Evolutionary conservation across 441 rosid species (phyloP).

Genomic region (Hypseocharis bilobata): DNA sequence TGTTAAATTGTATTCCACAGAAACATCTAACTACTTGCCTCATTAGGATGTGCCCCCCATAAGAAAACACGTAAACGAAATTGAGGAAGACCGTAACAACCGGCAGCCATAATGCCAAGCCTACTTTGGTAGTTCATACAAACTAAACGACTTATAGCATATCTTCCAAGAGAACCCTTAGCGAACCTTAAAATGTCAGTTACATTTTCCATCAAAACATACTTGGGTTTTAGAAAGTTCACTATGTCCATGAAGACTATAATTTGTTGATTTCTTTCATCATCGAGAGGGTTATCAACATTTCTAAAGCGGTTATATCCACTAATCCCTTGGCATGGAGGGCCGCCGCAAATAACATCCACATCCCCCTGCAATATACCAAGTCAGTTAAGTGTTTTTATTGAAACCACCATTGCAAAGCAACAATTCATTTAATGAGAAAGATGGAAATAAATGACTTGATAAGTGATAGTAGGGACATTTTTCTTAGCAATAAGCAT

Average conservation of each 20-base stretch:
- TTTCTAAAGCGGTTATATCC: constrained; percentile 64
- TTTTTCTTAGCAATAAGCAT: not conserved
- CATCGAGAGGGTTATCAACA: constrained; percentile 37
- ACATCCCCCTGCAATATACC: constrained; percentile 39
- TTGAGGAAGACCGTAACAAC: constrained; percentile 78
- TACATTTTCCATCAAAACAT: constrained; percentile 67
- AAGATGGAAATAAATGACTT: not conserved
- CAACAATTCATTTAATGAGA: not conserved
- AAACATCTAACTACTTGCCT: constrained; percentile 26
- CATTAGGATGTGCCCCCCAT: constrained; percentile 56
- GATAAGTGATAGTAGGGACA: not conserved
- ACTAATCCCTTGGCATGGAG: constrained; percentile 83
- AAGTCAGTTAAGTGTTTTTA: not conserved
- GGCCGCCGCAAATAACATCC: constrained; percentile 73
- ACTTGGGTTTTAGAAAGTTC: constrained; percentile 53
- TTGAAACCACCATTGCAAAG: not conserved
- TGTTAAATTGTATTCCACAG: not conserved
- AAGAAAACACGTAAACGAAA: constrained; percentile 61
- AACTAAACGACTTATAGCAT: constrained; percentile 53
- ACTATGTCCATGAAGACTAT: constrained; percentile 56
- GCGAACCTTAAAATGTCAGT: constrained; percentile 57
- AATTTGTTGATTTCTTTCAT: constrained; percentile 55
- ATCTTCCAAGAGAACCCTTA: constrained; percentile 48
- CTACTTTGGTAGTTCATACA: constrained; percentile 58
- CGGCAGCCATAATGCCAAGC: constrained; percentile 75